Percentiles rank a stretch among this genome's conserved stretches.
These are phyloP conservation scores for Pichia membranifaciens DNA, from an alignment of 805 yeast genomes.

Conservation along the genomic window DNA sequence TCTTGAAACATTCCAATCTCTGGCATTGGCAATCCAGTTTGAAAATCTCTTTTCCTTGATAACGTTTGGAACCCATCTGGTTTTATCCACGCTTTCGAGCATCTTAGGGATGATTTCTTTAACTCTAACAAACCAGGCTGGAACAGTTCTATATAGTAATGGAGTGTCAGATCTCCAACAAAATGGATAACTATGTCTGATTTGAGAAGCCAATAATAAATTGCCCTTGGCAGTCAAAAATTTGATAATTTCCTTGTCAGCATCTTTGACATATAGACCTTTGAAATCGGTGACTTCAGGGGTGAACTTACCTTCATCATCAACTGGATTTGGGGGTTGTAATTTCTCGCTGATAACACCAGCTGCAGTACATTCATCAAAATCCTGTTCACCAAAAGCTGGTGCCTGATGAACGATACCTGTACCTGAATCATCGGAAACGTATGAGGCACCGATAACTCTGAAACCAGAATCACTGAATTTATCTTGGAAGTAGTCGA, in stretches of 20 bases:
- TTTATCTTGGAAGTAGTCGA: slow-evolving; percentile 69
- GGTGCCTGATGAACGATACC: slow-evolving; percentile 99
- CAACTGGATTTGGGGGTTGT: slow-evolving; percentile 89
- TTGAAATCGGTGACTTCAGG: slow-evolving; percentile 64
- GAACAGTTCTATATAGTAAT: slow-evolving; percentile 89
- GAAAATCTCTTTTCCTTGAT: slow-evolving; percentile 94
- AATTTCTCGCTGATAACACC: slow-evolving; percentile 69
- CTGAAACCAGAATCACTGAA: slow-evolving; percentile 75
- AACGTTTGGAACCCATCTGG: slow-evolving; percentile 90
- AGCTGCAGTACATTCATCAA: slow-evolving; percentile 64
- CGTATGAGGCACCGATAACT: slow-evolving; percentile 79
- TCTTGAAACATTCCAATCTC: slow-evolving; percentile 98
- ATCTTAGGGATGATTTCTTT: slow-evolving; percentile 83
- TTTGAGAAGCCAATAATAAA: slow-evolving; percentile 69
- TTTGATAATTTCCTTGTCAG: slow-evolving; percentile 87
- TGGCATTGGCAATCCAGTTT: slow-evolving; percentile 97
- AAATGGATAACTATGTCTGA: slow-evolving; percentile 96
- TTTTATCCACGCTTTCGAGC: slow-evolving; percentile 75
- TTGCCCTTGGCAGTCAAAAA: slow-evolving; percentile 72
- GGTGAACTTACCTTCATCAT: slow-evolving; percentile 86
- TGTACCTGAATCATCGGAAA: slow-evolving; percentile 92
- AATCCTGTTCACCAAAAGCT: slow-evolving; percentile 99
- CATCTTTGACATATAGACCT: slow-evolving; percentile 90
- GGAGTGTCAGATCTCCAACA: slow-evolving; percentile 99
- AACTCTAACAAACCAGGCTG: slow-evolving; percentile 97